Base-by-base conservation (phyloP, 2,329 filamentous ascomycete species). In the Polytolypa hystricis region DNA sequence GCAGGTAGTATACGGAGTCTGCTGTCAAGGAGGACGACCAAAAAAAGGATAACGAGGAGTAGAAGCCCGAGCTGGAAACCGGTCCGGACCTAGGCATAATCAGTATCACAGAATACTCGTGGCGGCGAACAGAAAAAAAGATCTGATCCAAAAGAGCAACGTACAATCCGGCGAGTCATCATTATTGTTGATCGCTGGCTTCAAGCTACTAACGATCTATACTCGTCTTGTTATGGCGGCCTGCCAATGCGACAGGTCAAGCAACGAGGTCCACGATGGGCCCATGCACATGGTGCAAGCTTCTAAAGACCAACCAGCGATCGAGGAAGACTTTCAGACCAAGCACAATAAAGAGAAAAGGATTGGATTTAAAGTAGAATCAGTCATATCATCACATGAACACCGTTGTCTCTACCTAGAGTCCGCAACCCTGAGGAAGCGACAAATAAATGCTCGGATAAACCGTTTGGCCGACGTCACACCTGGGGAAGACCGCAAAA, bases 1-100 rank as follows among this genome's bases (percentile, higher is more conserved):
- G 79, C 77, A 28, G 87, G 87, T 23, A 95, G 76, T 41, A 95
- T 81, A 48, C 83, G 75, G 66, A 91, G 93, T 56, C 81, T 84
- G 54, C 79, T 83, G 64, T 95, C 87, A 66, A 94, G 78, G 58
- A 93, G 72, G 59, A 89, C 77, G 47, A 86, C 62, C 51, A 89
- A 62, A 50, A 87, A 55, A 47, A 89, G 67, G 47, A 81, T 74
- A 52, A 85, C 66, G 47, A 73, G 56, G 38, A 74, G 68, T 39
- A 85, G 69, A 39, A 76, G 67, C 45, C 72, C 67, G 54, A 91
- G 75, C 71, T 95, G 84, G 55, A 81, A 68, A 53, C 81, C 74
- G 45, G 85, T 85, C 38, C 70, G 67, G 40, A 72, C 64, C 70
- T 73, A 35, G 16, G 29, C 18, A 16, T 3, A 34, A 41, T 35